Evolutionary conservation across 2,329 filamentous ascomycete species (phyloP), one percentile per base, ranked within the genome.

Genomic region (Ceratocystis cacaofunesta): DNA sequence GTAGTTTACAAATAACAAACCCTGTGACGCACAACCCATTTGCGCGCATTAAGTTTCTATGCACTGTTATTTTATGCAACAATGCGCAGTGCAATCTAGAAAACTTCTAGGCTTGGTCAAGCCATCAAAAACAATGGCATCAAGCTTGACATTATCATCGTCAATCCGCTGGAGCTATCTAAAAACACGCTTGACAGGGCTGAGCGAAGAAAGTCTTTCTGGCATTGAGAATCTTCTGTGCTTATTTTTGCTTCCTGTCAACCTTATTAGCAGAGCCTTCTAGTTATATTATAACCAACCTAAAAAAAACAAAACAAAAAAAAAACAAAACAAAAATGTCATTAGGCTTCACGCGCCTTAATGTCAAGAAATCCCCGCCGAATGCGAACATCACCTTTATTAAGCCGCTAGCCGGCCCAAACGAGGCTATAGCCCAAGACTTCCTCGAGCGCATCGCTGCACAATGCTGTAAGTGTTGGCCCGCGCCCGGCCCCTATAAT

Each of bases 301-400:
- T n/a, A 12, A 15, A 12, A 15, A 17, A 28, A 73, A 15, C 4
- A 30, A 30, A 28, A 3, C 2, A 28, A 12, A 15, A 12, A 15
- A 17, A 28, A 73, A 15, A 4, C 1, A 30, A 32, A 32, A 2
- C 30, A 32, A 32, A 32, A 32, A 94, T 94, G 89, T 87, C 88
- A 62, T 76, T 90, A 66, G 89, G 89, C 64, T 88, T 90, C 72
- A 83, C 90, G 76, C 83, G 90, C 68, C 78, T 95, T 62, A 95
- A 95, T 71, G 85, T 85, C 70, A 87, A 82, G 71, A 82, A 80
- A 58, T 84, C 86, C 64, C 86, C 88, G 67, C 89, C 90, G 6
- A 95, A 94, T 70, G 79, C 84, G 25, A 82, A 85, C 68, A 89
- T 95, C 70, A 84, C 89, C 72, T 95, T 95, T 77, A 92, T 95